Percentiles rank a stretch among this genome's conserved stretches.
Evolutionary conservation across 2,329 filamentous ascomycete genomes (phyloP).

Genomic region (Torrubiella hemipterigena): DNA sequence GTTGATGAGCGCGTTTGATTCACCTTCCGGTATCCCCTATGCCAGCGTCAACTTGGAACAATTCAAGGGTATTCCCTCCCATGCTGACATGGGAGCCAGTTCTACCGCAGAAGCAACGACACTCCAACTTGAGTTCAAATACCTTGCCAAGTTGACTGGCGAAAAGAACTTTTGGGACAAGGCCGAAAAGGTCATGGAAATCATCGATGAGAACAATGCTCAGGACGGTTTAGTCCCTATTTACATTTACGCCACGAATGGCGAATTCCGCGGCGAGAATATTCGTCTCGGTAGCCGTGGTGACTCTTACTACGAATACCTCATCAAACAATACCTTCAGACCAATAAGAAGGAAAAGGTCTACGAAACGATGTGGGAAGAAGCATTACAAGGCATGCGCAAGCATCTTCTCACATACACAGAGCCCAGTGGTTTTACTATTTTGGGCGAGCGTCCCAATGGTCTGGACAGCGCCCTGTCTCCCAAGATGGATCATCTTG

Average conservation of each 20-base stretch:
- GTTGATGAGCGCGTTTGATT: slow-evolving; percentile 78
- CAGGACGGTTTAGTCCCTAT: slow-evolving; percentile 84
- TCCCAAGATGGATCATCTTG: slow-evolving; percentile 96
- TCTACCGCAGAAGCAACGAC: slow-evolving; percentile 91
- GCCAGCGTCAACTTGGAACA: slow-evolving; percentile 82
- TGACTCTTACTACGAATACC: slow-evolving; percentile 97
- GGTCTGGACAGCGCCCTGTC: slow-evolving; percentile 56
- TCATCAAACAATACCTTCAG: slow-evolving; percentile 97
- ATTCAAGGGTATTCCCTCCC: slow-evolving; percentile 64
- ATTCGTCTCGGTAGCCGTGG: slow-evolving; percentile 88
- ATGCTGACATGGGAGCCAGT: slow-evolving; percentile 75
- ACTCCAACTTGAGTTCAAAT: slow-evolving; percentile 93
- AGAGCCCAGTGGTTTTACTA: slow-evolving; percentile 65
- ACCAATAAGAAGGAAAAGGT: slow-evolving; percentile 76
- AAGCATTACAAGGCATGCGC: slow-evolving; percentile 72
- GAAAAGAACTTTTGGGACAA: slow-evolving; percentile 88
- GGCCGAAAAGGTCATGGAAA: slow-evolving; percentile 81
- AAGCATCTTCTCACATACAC: slow-evolving; percentile 91
- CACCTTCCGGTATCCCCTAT: slow-evolving; percentile 73
- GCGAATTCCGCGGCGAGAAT: slow-evolving; percentile 70
- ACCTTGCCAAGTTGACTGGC: slow-evolving; percentile 85
- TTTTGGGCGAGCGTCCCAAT: slow-evolving; percentile 73
- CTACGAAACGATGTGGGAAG: slow-evolving; percentile 88
- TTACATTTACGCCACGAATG: slow-evolving; percentile 69
- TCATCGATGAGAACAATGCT: slow-evolving; percentile 71